Conservation (phyloP, 148 eudicot genomes). For the Nepenthes mirabilis region DNA sequence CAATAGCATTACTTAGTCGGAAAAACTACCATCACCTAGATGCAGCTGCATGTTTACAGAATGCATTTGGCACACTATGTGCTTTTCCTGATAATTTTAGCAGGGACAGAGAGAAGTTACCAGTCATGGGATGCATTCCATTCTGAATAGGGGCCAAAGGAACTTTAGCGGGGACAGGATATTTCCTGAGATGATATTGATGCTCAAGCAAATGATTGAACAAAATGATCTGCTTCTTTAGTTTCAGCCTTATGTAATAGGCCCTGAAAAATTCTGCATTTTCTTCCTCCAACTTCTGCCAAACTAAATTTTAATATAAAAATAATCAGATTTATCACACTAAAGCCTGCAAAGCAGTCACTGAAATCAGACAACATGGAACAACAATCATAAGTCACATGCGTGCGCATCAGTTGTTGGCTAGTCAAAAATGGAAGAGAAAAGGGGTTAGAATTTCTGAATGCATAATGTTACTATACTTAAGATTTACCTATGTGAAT, state of each 20-base stretch:
- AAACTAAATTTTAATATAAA: conserved; percentile 33
- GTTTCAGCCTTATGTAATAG: conserved; percentile 87
- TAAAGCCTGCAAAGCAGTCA: not conserved
- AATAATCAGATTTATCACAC: conserved; percentile 4
- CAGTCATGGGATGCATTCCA: conserved; percentile 90
- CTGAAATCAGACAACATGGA: too few species aligned
- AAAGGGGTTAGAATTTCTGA: too few species aligned
- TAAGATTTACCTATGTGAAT: too few species aligned
- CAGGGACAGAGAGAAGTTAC: conserved; percentile 18
- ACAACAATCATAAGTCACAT: too few species aligned
- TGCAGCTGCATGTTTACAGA: not conserved
- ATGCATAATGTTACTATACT: too few species aligned
- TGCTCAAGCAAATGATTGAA: conserved; percentile 91
- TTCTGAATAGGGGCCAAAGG: conserved; percentile 91
- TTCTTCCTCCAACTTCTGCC: conserved; percentile 99
- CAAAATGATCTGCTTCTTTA: conserved; percentile 90
- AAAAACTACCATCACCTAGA: too few species aligned
- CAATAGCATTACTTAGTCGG: too few species aligned
- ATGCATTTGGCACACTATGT: not conserved
- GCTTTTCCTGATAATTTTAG: not conserved
- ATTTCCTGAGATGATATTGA: conserved; percentile 80
- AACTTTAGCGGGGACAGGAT: conserved; percentile 70
- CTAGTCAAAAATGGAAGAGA: too few species aligned
- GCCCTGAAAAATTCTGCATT: conserved; percentile 97
- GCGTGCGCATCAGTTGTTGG: too few species aligned